Percentiles rank a stretch among this genome's conserved stretches.
Evolutionary conservation across 1,139 yeast genomes (phyloP).

Genomic region (Ogataea hybrid): DNA sequence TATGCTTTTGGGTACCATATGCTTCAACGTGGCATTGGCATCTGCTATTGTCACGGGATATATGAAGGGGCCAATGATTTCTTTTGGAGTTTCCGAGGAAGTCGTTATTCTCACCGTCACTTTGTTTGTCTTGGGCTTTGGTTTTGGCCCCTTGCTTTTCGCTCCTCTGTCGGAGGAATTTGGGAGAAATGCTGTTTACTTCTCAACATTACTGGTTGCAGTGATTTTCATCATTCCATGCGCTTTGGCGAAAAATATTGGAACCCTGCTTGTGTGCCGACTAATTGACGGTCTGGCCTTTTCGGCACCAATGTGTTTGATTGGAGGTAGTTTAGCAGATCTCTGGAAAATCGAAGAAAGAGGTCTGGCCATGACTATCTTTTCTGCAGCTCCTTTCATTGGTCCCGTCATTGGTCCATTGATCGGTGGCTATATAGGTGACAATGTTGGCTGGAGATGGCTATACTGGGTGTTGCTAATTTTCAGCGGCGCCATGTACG

Average conservation of each 20-base stretch:
- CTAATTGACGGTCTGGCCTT: conserved; percentile 66
- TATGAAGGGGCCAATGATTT: conserved; percentile 47
- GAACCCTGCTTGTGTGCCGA: conserved; percentile 63
- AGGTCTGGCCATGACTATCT: too few relatives aligned
- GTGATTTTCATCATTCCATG: conserved; percentile 70
- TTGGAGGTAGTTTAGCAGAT: too few relatives aligned
- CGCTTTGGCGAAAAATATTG: conserved; percentile 69
- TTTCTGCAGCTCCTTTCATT: conserved; percentile 69
- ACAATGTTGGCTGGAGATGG: conserved; percentile 76
- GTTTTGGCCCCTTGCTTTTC: conserved; percentile 70
- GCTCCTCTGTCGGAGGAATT: conserved; percentile 73
- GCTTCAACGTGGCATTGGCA: conserved; percentile 61
- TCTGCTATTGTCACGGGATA: conserved; percentile 65
- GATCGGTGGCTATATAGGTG: conserved; percentile 71
- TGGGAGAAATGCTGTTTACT: conserved; percentile 62
- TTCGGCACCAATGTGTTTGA: too few relatives aligned
- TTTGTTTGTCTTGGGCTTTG: conserved; percentile 68
- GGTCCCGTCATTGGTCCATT: conserved; percentile 68
- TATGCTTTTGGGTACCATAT: conserved; percentile 44
- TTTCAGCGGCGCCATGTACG: conserved; percentile 52
- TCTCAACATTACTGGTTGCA: conserved; percentile 53
- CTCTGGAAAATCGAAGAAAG: too few relatives aligned
- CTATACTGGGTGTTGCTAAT: conserved; percentile 64
- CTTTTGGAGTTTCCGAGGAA: conserved; percentile 52
- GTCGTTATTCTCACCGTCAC: conserved; percentile 59